These are phyloP conservation scores for Dendryphion nanum DNA, from an alignment of 2,329 filamentous ascomycete species.

Conservation along the genomic window DNA sequence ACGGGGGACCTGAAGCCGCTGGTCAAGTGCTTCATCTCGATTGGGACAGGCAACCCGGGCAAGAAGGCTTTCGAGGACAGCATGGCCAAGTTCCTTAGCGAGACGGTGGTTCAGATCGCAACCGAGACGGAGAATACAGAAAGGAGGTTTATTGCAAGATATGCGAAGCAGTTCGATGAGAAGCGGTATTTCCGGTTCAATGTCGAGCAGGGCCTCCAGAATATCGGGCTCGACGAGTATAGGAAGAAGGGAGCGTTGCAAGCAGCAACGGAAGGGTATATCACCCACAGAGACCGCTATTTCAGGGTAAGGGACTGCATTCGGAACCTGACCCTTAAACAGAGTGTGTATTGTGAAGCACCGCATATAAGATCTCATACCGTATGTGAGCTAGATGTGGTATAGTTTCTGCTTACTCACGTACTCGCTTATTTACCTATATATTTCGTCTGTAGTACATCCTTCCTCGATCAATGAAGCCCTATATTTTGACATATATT, in stretches of 20 bases:
- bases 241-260: conserved; percentile 3
- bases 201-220: conserved; percentile 9
- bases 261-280: neutral
- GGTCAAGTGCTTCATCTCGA: conserved; percentile 11
- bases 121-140: conserved; percentile 10
- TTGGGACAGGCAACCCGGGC: conserved; percentile 9
- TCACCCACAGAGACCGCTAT: too few relatives aligned
- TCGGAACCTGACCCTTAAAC: too few relatives aligned
- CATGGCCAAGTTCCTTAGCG: conserved; percentile 3
- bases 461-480: too few relatives aligned
- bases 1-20: conserved; percentile 9
- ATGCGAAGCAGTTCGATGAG: conserved; percentile 3
- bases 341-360: too few relatives aligned
- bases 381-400: too few relatives aligned
- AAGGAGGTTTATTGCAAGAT: neutral
- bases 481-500: too few relatives aligned
- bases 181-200: conserved; percentile 11
- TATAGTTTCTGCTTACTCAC: too few relatives aligned
- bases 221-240: conserved; percentile 9
- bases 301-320: too few relatives aligned
- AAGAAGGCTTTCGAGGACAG: conserved; percentile 8
- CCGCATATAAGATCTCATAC: too few relatives aligned
- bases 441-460: too few relatives aligned
- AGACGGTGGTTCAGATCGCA: conserved; percentile 5
- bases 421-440: too few relatives aligned